Evolutionary conservation across 2,329 filamentous ascomycete species (phyloP).

Genomic region (Balansia obtecta): DNA sequence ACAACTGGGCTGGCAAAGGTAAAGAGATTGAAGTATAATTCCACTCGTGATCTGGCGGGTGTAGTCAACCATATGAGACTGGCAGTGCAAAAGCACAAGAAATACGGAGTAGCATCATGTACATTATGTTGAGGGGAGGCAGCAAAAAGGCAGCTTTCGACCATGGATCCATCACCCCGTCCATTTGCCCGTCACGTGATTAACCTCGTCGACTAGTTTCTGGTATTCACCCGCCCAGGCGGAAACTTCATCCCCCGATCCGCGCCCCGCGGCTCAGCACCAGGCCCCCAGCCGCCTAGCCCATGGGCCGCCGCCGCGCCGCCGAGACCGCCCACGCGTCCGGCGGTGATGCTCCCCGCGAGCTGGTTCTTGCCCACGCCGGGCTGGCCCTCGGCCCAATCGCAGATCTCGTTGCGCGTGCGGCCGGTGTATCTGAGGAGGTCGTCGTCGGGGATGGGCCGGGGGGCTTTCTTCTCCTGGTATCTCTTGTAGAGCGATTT

Average conservation of each 20-base stretch:
- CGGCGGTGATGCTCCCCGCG: constrained; percentile 20
- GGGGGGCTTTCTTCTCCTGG: constrained; percentile 19
- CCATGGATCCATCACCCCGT: too few relatives aligned
- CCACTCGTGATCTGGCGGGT: too few relatives aligned
- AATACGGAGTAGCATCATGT: too few relatives aligned
- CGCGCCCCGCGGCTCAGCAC: constrained; percentile 14
- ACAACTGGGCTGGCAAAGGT: too few relatives aligned
- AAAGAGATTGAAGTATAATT: too few relatives aligned
- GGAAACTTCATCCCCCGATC: constrained; percentile 25
- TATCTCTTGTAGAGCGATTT: constrained; percentile 20
- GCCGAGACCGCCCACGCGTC: constrained; percentile 18
- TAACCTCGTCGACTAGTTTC: too few relatives aligned
- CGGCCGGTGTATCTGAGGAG: constrained; percentile 29
- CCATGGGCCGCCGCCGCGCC: constrained; percentile 18
- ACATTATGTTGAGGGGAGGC: too few relatives aligned
- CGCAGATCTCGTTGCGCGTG: constrained; percentile 19
- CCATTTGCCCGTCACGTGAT: too few relatives aligned
- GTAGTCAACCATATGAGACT: too few relatives aligned
- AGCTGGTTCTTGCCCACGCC: constrained; percentile 28
- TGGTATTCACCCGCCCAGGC: too few relatives aligned
- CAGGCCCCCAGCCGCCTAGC: constrained; percentile 22
- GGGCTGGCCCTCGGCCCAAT: constrained; percentile 25
- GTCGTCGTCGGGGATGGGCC: constrained; percentile 25
- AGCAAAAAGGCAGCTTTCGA: too few relatives aligned
- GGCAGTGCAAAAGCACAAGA: too few relatives aligned